Conservation (phyloP, 306 rosid genomes). For the Echinosophora koreensis region DNA sequence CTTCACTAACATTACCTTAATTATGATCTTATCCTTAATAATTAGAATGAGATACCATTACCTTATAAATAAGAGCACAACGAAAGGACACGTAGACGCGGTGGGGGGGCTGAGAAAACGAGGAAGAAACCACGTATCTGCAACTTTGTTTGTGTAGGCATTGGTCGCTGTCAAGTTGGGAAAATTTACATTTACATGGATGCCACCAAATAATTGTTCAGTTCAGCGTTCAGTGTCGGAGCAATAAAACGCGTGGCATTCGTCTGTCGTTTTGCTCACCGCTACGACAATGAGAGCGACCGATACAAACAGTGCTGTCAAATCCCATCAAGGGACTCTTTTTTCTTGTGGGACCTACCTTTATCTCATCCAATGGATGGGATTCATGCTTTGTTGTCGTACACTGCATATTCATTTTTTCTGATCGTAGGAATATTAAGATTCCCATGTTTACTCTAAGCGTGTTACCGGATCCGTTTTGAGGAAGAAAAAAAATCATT, state of each 20-base stretch:
- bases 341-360: constrained; percentile 15
- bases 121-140: constrained; percentile 17
- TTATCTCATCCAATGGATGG: constrained; percentile 29
- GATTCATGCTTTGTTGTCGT: constrained; percentile 11
- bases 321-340: constrained; percentile 52
- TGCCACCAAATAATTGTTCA: constrained; percentile 30
- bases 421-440: constrained; percentile 1
- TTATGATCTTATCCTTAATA: no score
- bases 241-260: no score
- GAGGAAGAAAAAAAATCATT: no score
- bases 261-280: constrained; percentile 28
- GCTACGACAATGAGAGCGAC: constrained; percentile 30
- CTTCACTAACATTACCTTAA: no score
- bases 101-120: neutral
- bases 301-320: constrained; percentile 50
- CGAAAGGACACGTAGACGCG: neutral
- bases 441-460: no score
- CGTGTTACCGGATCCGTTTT: no score
- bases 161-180: neutral
- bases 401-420: constrained; percentile 9
- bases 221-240: constrained; percentile 15
- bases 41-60: no score
- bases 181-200: constrained; percentile 34
- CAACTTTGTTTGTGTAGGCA: constrained; percentile 39
- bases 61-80: no score